phyloP scores from a whole-genome alignment of 2,329 filamentous ascomycete genomes.

The Colletotrichum zoysiae region DNA sequence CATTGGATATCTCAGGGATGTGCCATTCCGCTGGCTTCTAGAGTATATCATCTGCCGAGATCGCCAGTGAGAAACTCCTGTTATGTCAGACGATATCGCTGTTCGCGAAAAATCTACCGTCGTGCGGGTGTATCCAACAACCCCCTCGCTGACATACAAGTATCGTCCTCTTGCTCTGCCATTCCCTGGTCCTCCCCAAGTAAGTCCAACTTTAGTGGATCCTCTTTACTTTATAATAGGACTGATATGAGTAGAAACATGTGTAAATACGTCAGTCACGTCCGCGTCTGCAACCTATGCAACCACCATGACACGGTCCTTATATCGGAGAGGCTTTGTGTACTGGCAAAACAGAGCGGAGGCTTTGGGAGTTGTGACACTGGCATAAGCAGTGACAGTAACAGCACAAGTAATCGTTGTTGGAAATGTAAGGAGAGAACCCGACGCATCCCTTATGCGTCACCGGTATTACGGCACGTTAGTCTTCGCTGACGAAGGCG shows the following conservation, averaged over 20 bases:
- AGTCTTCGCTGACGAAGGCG: slow-evolving; percentile 4
- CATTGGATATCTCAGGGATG: neutral
- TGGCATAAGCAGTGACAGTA: slow-evolving; percentile 49
- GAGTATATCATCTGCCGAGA: neutral
- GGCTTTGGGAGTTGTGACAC: slow-evolving; percentile 54
- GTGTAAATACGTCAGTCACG: slow-evolving; percentile 55
- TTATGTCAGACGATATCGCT: neutral
- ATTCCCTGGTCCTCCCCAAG: neutral
- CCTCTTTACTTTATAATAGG: too few relatives aligned
- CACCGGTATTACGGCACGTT: slow-evolving; percentile 21
- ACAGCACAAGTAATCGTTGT: slow-evolving; percentile 50
- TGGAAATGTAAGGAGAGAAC: slow-evolving; percentile 53
- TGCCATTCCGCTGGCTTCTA: neutral
- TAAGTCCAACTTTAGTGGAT: neutral
- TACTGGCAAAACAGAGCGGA: slow-evolving; percentile 47
- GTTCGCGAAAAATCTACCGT: slow-evolving; percentile 1
- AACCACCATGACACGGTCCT: slow-evolving; percentile 52
- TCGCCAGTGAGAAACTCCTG: neutral
- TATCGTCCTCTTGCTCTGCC: neutral
- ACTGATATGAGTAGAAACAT: slow-evolving; percentile 40
- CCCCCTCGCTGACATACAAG: neutral
- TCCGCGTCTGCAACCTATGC: slow-evolving; percentile 52
- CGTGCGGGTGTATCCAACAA: neutral
- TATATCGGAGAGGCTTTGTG: slow-evolving; percentile 53
- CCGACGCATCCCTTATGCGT: slow-evolving; percentile 24